These are phyloP conservation scores for Achaetomiella virescens DNA, from an alignment of 495 filamentous ascomycete genomes.

Conservation along the genomic window DNA sequence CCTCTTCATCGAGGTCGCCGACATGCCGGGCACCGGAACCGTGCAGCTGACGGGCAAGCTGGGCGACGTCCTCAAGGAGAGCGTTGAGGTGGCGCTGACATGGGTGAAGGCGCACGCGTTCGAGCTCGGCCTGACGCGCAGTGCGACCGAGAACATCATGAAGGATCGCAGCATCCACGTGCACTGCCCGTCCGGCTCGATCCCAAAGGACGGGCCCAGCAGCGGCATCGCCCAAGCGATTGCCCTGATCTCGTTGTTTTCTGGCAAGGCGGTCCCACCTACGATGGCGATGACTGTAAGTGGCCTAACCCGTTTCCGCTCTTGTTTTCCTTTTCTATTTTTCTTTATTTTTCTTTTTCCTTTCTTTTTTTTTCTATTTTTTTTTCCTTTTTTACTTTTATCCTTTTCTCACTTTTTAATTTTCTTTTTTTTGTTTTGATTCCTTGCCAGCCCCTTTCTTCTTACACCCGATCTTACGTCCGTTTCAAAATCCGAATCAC, in stretches of 20 bases:
- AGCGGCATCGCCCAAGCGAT: conserved; percentile 93
- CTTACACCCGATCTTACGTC: neutral
- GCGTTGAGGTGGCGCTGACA: conserved; percentile 85
- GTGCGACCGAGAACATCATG: conserved; percentile 89
- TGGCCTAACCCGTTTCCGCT: conserved; percentile 1
- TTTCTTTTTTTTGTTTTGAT: neutral
- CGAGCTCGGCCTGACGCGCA: conserved; percentile 75
- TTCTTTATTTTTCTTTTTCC: neutral
- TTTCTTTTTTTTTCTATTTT: neutral
- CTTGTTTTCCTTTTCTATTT: conserved; percentile 3
- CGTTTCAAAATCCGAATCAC: neutral
- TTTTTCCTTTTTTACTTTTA: neutral
- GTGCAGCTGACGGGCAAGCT: conserved; percentile 98
- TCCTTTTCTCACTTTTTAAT: neutral
- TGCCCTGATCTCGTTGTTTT: conserved; percentile 86
- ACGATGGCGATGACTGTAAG: conserved; percentile 87
- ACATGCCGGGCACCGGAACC: conserved; percentile 89
- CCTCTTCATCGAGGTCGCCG: conserved; percentile 95
- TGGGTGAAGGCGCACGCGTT: conserved; percentile 98
- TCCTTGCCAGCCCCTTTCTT: neutral
- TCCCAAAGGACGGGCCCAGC: conserved; percentile 86
- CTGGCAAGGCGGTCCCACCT: conserved; percentile 79
- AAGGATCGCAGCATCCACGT: conserved; percentile 91
- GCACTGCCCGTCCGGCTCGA: conserved; percentile 90
- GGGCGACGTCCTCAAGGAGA: conserved; percentile 96